Evolutionary conservation across 1,284 basidiomycete genomes (phyloP).

Genomic region (Baeospora myosura): DNA sequence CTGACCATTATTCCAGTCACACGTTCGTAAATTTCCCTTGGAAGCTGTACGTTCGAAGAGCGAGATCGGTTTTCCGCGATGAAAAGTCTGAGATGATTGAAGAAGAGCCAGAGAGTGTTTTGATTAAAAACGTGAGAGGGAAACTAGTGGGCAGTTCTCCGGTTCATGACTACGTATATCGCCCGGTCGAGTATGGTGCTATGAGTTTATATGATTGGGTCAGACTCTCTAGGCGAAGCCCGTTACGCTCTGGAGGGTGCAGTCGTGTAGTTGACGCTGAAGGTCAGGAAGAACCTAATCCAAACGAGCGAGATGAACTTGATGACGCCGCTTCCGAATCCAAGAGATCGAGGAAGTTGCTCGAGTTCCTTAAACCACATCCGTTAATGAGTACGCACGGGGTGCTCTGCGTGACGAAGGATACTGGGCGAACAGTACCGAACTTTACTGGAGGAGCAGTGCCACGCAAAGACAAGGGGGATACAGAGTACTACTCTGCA

Average conservation of each 20-base stretch:
- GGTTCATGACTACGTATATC: background rate
- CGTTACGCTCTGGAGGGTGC: background rate
- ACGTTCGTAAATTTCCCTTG: background rate
- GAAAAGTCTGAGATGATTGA: too few relatives aligned
- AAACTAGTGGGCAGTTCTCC: background rate
- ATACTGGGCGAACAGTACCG: background rate
- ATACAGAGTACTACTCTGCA: conserved; percentile 25
- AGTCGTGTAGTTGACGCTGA: background rate
- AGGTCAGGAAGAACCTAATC: background rate
- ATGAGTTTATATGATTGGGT: background rate
- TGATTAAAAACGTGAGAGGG: conserved; percentile 7
- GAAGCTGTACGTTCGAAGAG: background rate
- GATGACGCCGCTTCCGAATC: too few relatives aligned
- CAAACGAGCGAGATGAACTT: background rate
- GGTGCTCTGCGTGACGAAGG: background rate
- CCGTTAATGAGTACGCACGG: background rate
- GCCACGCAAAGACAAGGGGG: conserved; percentile 23
- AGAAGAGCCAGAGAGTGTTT: conserved; percentile 26
- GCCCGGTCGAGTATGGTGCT: background rate
- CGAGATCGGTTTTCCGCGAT: background rate
- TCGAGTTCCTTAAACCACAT: too few relatives aligned
- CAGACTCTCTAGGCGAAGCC: background rate
- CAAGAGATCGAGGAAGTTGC: too few relatives aligned
- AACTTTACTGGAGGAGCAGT: conserved; percentile 23
- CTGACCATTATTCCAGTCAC: background rate